Base-by-base conservation (phyloP, 1,284 basidiomycete genomes). In the Polyporus tsugae region DNA sequence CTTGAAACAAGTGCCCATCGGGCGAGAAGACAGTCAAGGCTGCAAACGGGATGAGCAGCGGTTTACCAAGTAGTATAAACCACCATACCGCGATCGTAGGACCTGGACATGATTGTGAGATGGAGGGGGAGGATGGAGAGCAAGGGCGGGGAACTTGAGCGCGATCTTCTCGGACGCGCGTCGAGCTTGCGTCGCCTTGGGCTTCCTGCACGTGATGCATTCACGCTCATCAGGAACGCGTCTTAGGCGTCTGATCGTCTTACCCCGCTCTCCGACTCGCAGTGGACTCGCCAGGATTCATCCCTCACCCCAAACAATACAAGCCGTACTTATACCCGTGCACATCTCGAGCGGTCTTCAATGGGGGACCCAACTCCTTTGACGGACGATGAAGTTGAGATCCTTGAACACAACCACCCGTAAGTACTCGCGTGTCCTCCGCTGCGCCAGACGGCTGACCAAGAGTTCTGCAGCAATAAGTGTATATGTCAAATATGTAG, bases 1-100 rank as follows among this genome's bases (percentile, higher is more conserved):
- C 94, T 87, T 96, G 95, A 86, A 96, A 96, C 75, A 97, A 83
- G 82, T 97, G 95, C 9, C 96, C 96, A 84, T 97, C 96, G 68
- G 95, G 96, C 25, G 95, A 97, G 86, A 96, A 96, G 78, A 96
- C 95, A 70, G 95, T 97, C 72, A 97, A 91, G 58, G 95, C 95
- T 95, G 63, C 25, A 69, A 46, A 39, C 39, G 29, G 4, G 29
- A 55, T 67, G 38, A 60, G 60, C 49, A 33, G 22, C 11, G 35
- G 29, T 46, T 13, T 6, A 6, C 6, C 57, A 60, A 7, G 15
- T 1, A 38, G 6, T 6, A 5, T 6, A 22, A 0, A 3, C 1
- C 6, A 13, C 71, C 84, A 61, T 78, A 91, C 91, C 91, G 85
- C 91, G 89, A 86, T 93, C 91, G 83, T 93, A 93, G 62, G 91